Percentiles rank a stretch among this genome's conserved stretches.
Evolutionary conservation across 2,329 filamentous ascomycete species (phyloP).

Genomic region (Apiospora aurea): DNA sequence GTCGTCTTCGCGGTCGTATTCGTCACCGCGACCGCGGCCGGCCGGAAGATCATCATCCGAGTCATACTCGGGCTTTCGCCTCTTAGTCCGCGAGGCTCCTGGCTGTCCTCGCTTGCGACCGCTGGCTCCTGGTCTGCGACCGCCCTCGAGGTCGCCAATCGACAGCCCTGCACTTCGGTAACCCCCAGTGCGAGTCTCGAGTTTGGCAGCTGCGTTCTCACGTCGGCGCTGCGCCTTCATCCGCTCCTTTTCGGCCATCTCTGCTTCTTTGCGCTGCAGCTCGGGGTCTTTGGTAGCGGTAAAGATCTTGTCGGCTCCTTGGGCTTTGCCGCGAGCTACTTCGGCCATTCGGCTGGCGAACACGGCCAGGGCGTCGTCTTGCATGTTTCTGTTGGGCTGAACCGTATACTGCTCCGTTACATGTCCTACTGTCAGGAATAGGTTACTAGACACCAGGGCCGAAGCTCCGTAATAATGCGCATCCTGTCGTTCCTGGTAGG

Average conservation of each 20-base stretch:
- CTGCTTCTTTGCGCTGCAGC: constrained; percentile 75
- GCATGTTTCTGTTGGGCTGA: constrained; percentile 69
- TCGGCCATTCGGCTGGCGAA: constrained; percentile 72
- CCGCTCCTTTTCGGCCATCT: constrained; percentile 77
- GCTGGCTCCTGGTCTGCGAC: constrained; percentile 55
- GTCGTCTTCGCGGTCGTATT: constrained; percentile 81
- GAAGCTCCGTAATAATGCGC: constrained; percentile 79
- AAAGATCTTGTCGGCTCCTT: constrained; percentile 70
- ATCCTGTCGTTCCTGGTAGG: constrained; percentile 72
- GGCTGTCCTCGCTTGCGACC: constrained; percentile 61
- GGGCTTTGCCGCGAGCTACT: constrained; percentile 62
- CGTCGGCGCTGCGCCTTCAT: constrained; percentile 69
- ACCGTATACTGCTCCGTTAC: constrained; percentile 76
- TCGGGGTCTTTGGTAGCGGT: constrained; percentile 77
- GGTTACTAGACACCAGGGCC: constrained; percentile 71
- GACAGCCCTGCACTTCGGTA: constrained; percentile 65
- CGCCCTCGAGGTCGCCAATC: constrained; percentile 73
- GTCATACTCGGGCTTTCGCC: constrained; percentile 71
- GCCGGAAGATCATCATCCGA: constrained; percentile 77
- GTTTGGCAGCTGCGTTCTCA: constrained; percentile 71
- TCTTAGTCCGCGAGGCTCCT: constrained; percentile 58
- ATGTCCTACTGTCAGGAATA: constrained; percentile 77
- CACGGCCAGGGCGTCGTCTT: constrained; percentile 74
- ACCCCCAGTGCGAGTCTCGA: constrained; percentile 63
- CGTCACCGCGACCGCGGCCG: constrained; percentile 69